A percentile compares a stretch with the other conserved stretches of the same genome.
These are phyloP conservation scores for Ustilago sp. DNA, from an alignment of 1,284 basidiomycete genomes.

Conservation along the genomic window DNA sequence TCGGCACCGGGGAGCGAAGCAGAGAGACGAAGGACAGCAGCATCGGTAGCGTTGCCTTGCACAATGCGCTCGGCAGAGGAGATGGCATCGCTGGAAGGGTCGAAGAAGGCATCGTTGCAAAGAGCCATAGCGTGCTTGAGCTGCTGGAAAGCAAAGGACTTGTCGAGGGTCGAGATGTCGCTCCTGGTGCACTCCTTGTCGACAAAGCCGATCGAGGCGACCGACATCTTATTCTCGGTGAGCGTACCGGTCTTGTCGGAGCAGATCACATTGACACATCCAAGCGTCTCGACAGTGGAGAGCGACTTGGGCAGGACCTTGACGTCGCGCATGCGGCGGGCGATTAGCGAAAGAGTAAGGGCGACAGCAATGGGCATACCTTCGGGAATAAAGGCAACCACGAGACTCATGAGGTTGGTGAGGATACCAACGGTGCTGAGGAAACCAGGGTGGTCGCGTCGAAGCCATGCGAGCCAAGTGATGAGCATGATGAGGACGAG, in stretches of 20 bases:
- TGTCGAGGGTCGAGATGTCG: slow-evolving; percentile 38
- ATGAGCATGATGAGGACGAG: slow-evolving; percentile 73
- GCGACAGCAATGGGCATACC: slow-evolving; percentile 80
- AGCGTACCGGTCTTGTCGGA: slow-evolving; percentile 82
- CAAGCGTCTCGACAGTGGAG: slow-evolving; percentile 78
- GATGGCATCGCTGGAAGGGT: slow-evolving; percentile 60
- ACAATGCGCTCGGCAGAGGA: slow-evolving; percentile 68
- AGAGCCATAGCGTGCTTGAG: slow-evolving; percentile 73
- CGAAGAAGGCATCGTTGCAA: slow-evolving; percentile 77
- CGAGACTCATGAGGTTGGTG: slow-evolving; percentile 74
- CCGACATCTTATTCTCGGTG: slow-evolving; percentile 73
- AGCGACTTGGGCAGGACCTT: slow-evolving; percentile 77
- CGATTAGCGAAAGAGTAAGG: slow-evolving; percentile 78
- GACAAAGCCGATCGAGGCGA: slow-evolving; percentile 71
- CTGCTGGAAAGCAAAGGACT: slow-evolving; percentile 40
- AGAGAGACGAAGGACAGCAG: slow-evolving; percentile 76
- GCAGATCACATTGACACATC: slow-evolving; percentile 76
- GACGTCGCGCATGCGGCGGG: slow-evolving; percentile 79
- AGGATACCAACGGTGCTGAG: slow-evolving; percentile 76
- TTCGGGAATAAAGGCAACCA: slow-evolving; percentile 78
- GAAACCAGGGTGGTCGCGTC: slow-evolving; percentile 73
- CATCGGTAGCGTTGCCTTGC: slow-evolving; percentile 78
- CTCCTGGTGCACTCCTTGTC: slow-evolving; percentile 57
- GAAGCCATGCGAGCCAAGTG: slow-evolving; percentile 73
- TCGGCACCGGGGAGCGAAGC: slow-evolving; percentile 71